Base-by-base conservation (phyloP, 176 grass and related monocot genomes). In the Triticum timopheevii region DNA sequence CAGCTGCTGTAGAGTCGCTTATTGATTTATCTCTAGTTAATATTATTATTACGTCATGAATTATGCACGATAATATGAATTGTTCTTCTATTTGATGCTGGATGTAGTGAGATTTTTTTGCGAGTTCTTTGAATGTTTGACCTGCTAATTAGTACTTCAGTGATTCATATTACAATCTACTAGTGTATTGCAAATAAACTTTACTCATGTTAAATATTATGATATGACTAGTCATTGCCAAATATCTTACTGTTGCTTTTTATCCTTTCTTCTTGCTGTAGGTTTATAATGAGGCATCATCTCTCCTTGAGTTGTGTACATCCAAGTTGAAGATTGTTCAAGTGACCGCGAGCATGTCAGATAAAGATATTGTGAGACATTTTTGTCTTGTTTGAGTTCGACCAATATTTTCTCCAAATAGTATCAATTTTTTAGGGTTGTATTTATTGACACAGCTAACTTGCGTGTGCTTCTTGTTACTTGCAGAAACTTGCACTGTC, bases 291-390 rank as follows among this genome's bases (percentile, higher is more conserved):
- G 96, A 95, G 86, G 93, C 86, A 15, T 91, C 76, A 68, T 98
- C 91, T 85, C 86, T 98, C 61, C 92, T 98, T 62, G 90, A 94
- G 65, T 90, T 92, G 47, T 98, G 93, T 90, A 90, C 92, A 84
- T 87, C 87, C 70, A 92, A 92, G 78, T 95, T 95, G 81, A 98
- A 86, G 80, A 79, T 94, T 71, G 87, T 91, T 70, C 96, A 98
- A 86, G 80, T 92, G 76, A 98, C 82, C 3, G 88, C 86, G 8
- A 98, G 88, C 84, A 95, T 95, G 93, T 84, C 86, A 16, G 59
- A 89, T 82, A 87, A 78, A n/a, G 88, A 94, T 79, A 98, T 98
- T 91, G 93, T 98, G 80, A 81, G 87, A 82, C 33, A 56, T 75
- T 82, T 84, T 24, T 88, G 31, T 78, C 27, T 56, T 68, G 15